A percentile compares a stretch with the other conserved stretches of the same genome.
Evolutionary conservation across 2,329 filamentous ascomycete species (phyloP).

Genomic region (Meredithiella fracta): DNA sequence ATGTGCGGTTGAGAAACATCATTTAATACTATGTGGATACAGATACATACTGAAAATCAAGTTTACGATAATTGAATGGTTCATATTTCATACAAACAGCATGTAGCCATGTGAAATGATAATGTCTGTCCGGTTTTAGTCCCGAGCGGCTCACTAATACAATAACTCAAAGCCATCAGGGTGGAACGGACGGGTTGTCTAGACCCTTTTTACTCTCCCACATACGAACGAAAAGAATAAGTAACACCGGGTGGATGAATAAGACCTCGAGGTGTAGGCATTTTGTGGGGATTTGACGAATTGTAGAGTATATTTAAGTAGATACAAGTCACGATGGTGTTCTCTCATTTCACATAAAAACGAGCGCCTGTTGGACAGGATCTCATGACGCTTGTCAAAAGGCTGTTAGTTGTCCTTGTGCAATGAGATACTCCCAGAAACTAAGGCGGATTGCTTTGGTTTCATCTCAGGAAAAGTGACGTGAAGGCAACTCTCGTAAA

Average conservation of each 20-base stretch:
- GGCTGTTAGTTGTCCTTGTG: too few species aligned
- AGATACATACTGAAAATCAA: neutral
- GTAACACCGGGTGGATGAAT: conserved; percentile 24
- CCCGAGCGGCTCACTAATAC: conserved; percentile 36
- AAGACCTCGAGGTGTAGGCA: conserved; percentile 14
- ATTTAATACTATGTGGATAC: too few species aligned
- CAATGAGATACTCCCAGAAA: too few species aligned
- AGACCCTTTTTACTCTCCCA: conserved; percentile 46
- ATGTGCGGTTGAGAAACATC: neutral
- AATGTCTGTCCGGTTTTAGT: conserved; percentile 50
- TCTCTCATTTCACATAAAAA: too few species aligned
- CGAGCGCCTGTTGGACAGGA: too few species aligned
- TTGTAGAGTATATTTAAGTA: neutral
- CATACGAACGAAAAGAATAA: conserved; percentile 41
- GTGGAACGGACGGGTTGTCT: conserved; percentile 54
- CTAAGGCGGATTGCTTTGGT: too few species aligned
- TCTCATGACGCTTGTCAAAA: too few species aligned
- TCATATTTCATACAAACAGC: too few species aligned
- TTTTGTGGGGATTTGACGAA: conserved; percentile 7
- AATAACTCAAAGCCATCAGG: conserved; percentile 37
- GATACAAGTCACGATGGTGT: neutral
- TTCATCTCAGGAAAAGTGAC: too few species aligned
- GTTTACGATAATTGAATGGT: neutral
- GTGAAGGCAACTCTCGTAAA: too few species aligned
- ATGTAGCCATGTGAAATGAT: neutral